Evolutionary conservation across 2,329 filamentous ascomycete genomes (phyloP).

Genomic region (Fusarium irregulare): DNA sequence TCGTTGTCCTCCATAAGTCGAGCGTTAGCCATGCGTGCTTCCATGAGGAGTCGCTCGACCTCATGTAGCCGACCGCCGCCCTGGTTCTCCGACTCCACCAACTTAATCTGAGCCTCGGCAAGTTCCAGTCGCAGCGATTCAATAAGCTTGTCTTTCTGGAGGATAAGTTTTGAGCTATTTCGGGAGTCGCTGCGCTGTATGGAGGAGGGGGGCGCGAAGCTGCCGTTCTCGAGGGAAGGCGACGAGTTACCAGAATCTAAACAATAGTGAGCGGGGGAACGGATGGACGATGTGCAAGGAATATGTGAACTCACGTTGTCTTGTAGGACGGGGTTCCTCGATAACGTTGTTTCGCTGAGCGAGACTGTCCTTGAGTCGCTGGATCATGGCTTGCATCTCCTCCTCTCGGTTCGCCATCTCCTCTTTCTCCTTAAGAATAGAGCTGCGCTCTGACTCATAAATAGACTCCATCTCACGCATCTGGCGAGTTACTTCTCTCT

Average conservation of each 20-base stretch:
- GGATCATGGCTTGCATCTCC: slow-evolving; percentile 89
- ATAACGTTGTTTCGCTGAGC: slow-evolving; percentile 75
- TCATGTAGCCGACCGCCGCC: slow-evolving; percentile 89
- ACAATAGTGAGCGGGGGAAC: slow-evolving; percentile 37
- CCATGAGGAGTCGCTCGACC: slow-evolving; percentile 89
- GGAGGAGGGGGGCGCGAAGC: slow-evolving; percentile 88
- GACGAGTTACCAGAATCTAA: slow-evolving; percentile 63
- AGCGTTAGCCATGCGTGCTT: slow-evolving; percentile 95
- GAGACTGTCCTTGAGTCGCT: slow-evolving; percentile 89
- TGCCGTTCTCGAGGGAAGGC: slow-evolving; percentile 76
- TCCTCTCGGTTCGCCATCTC: slow-evolving; percentile 86
- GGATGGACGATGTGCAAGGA: not conserved
- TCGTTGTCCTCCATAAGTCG: slow-evolving; percentile 98
- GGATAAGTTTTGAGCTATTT: slow-evolving; percentile 87
- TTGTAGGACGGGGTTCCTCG: slow-evolving; percentile 67
- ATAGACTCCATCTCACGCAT: slow-evolving; percentile 92
- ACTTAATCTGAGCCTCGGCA: slow-evolving; percentile 93
- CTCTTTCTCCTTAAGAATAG: slow-evolving; percentile 91
- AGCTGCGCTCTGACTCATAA: slow-evolving; percentile 89
- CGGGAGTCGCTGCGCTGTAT: slow-evolving; percentile 88
- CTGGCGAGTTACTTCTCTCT: slow-evolving; percentile 83
- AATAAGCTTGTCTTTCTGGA: slow-evolving; percentile 97
- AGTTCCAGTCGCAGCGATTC: slow-evolving; percentile 91
- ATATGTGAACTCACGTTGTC: slow-evolving; percentile 63
- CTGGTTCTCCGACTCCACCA: slow-evolving; percentile 93